A percentile compares a stretch with the other conserved stretches of the same genome.
Evolutionary conservation across 306 rosid genomes (phyloP).

Genomic region (Lupinus albus): DNA sequence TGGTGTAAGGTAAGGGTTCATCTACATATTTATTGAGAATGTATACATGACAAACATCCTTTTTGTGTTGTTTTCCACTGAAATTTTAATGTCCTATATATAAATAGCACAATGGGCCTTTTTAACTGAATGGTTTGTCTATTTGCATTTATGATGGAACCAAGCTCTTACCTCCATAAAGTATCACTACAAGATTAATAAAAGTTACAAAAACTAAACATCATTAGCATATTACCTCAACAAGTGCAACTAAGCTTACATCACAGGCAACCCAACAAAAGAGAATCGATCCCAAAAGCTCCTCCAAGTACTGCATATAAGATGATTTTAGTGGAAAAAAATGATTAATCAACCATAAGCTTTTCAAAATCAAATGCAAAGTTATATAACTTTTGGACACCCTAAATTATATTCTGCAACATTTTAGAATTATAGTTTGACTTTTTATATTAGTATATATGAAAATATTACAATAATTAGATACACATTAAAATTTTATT

Average conservation of each 20-base stretch:
- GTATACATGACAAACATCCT: constrained; percentile 2
- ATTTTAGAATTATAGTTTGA: too few species aligned
- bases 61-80: constrained; percentile 3
- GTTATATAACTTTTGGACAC: constrained; percentile 1
- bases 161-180: constrained; percentile 18
- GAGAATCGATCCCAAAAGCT: constrained; percentile 77
- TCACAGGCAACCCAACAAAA: constrained; percentile 94
- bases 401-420: too few species aligned
- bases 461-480: too few species aligned
- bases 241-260: constrained; percentile 82
- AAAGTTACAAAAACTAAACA: constrained; percentile 22
- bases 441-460: too few species aligned
- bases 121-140: background rate
- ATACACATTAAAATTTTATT: too few species aligned
- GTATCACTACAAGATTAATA: constrained; percentile 1
- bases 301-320: constrained; percentile 84
- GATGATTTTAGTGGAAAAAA: constrained; percentile 18
- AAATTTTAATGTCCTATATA: constrained; percentile 2
- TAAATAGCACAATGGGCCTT: constrained; percentile 10
- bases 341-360: constrained; percentile 28
- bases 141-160: background rate
- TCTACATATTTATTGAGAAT: constrained; percentile 14
- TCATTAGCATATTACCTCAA: constrained; percentile 66
- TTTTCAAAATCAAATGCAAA: background rate
- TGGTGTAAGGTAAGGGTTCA: background rate